Evolutionary conservation across 1,284 basidiomycete species (phyloP).

Genomic region (Salmacisia buchloeana): DNA sequence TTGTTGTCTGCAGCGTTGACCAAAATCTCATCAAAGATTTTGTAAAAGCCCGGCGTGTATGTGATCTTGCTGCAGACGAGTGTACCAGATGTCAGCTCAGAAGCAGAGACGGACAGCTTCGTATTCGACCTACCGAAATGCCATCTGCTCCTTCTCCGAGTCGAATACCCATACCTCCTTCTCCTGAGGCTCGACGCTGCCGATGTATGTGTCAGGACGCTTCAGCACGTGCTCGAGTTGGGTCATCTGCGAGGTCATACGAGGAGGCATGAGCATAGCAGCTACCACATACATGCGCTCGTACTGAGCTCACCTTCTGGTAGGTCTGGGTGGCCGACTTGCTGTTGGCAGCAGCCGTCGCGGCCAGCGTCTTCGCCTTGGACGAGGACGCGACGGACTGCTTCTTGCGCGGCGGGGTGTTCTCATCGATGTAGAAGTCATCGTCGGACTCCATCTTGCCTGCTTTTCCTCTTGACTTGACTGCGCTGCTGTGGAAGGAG

Average conservation of each 20-base stretch:
- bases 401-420: slow-evolving; percentile 4
- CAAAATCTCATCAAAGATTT: slow-evolving; percentile 98
- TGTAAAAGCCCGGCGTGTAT: slow-evolving; percentile 97
- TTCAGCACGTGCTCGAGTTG: slow-evolving; percentile 95
- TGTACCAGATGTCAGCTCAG: slow-evolving; percentile 59
- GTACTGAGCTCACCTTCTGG: slow-evolving; percentile 64
- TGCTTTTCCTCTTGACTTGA: not conserved
- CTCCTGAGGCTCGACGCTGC: slow-evolving; percentile 47
- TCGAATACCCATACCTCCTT: slow-evolving; percentile 50
- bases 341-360: slow-evolving; percentile 55
- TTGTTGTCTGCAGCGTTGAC: slow-evolving; percentile 99
- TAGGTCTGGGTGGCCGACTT: slow-evolving; percentile 90
- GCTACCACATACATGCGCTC: slow-evolving; percentile 6
- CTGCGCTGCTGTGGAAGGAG: not conserved
- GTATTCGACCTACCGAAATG: slow-evolving; percentile 16
- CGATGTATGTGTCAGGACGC: slow-evolving; percentile 97
- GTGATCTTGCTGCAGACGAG: slow-evolving; percentile 62
- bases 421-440: slow-evolving; percentile 4
- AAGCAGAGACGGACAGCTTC: not conserved
- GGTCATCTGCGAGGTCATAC: slow-evolving; percentile 66
- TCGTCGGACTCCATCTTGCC: not conserved
- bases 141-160: slow-evolving; percentile 42
- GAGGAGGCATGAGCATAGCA: slow-evolving; percentile 14
- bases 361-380: not conserved
- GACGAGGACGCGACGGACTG: no score